Conservation (phyloP, 352 stramenopile species). For the Hyaloperonospora arabidopsidis region DNA sequence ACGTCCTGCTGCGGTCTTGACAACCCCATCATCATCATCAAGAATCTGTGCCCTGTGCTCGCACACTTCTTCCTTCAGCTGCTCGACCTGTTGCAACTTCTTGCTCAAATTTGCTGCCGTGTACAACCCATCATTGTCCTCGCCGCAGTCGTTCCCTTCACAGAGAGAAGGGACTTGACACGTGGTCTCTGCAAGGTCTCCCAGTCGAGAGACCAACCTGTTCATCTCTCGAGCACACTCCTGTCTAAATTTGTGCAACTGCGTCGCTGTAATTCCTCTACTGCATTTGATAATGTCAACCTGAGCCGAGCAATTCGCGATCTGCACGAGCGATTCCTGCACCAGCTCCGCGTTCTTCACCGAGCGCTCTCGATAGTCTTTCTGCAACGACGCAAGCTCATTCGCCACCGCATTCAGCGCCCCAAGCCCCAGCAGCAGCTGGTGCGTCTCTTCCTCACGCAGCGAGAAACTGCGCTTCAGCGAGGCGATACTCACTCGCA, state of each 20-base stretch:
- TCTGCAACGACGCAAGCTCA: conserved; percentile 35
- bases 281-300: conserved; percentile 36
- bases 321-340: conserved; percentile 42
- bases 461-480: conserved; percentile 34
- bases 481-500: conserved; percentile 32
- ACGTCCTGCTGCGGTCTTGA: conserved; percentile 1
- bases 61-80: conserved; percentile 21
- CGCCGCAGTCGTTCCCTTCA: conserved; percentile 9
- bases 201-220: conserved; percentile 33
- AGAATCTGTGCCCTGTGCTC: conserved; percentile 14
- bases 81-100: conserved; percentile 21
- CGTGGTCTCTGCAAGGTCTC: conserved; percentile 21
- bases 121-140: conserved; percentile 6
- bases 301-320: conserved; percentile 44
- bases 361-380: conserved; percentile 39
- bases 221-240: conserved; percentile 47
- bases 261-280: conserved; percentile 25
- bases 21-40: conserved; percentile 8
- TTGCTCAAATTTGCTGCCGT: conserved; percentile 6
- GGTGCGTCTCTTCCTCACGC: conserved; percentile 31
- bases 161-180: conserved; percentile 12
- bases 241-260: conserved; percentile 36
- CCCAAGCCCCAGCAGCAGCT: conserved; percentile 29
- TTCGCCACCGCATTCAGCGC: conserved; percentile 34
- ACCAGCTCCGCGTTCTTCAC: conserved; percentile 41